Conservation (phyloP, 2,329 filamentous ascomycete genomes). For the Aspergillus amoenus region DNA sequence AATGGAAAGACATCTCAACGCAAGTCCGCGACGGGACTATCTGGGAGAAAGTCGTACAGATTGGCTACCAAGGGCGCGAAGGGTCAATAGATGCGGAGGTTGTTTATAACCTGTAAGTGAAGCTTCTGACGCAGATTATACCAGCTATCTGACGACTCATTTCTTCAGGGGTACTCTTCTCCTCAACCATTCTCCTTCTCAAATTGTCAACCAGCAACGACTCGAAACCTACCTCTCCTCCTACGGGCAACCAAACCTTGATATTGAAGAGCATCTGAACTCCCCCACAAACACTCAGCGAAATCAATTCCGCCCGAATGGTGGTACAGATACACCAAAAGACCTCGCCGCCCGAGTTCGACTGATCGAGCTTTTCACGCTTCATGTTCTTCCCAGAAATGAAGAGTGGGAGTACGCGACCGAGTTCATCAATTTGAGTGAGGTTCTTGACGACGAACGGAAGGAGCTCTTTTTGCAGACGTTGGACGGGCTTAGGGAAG, state of each 20-base stretch:
- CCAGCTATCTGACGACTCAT: constrained; percentile 4
- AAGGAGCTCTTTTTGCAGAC: constrained; percentile 86
- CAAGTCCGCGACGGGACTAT: constrained; percentile 86
- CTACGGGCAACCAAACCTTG: constrained; percentile 69
- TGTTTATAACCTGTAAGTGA: constrained; percentile 57
- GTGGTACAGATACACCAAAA: constrained; percentile 76
- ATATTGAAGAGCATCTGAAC: constrained; percentile 65
- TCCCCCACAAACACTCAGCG: constrained; percentile 31
- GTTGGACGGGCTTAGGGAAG: constrained; percentile 78
- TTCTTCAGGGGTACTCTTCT: constrained; percentile 74
- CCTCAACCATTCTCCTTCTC: constrained; percentile 82
- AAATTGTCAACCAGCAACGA: constrained; percentile 79
- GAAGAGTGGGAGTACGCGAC: constrained; percentile 94
- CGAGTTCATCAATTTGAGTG: constrained; percentile 83
- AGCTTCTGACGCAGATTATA: constrained; percentile 8
- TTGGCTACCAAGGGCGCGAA: constrained; percentile 85
- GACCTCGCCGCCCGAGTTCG: constrained; percentile 84
- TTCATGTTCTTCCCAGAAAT: constrained; percentile 91
- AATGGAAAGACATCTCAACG: constrained; percentile 77
- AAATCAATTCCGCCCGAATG: constrained; percentile 41
- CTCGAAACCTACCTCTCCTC: constrained; percentile 87
- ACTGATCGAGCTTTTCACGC: constrained; percentile 89
- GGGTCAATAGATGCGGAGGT: constrained; percentile 93
- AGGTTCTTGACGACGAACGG: constrained; percentile 87
- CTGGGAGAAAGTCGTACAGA: constrained; percentile 90